phyloP scores from a whole-genome alignment of 2,329 filamentous ascomycete species.

The Paecilomyces niveus region DNA sequence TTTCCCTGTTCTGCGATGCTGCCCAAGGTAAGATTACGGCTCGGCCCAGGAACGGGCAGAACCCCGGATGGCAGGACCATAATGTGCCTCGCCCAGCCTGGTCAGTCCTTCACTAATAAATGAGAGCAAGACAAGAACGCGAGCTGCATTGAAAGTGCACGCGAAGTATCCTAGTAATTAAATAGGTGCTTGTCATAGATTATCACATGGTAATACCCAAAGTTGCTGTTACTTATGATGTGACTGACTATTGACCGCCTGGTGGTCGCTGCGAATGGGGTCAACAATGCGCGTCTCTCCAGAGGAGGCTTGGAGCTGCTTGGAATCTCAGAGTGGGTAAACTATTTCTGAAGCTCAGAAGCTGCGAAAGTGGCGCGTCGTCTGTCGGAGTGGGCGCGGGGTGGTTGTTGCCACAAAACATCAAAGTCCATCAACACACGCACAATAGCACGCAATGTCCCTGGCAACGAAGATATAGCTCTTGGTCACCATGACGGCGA shows the following conservation, averaged over 20 bases:
- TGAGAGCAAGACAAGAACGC: background rate
- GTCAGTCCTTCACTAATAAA: background rate
- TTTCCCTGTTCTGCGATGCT: conserved; percentile 8
- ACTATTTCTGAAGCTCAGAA: background rate
- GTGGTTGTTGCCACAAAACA: background rate
- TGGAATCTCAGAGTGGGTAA: background rate
- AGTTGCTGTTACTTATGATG: background rate
- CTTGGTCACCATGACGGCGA: background rate
- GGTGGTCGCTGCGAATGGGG: background rate
- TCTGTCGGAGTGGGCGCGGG: background rate
- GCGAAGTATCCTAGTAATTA: background rate
- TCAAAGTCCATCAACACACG: background rate
- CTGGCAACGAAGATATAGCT: background rate
- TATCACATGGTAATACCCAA: background rate
- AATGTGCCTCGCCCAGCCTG: background rate
- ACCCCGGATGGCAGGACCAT: background rate
- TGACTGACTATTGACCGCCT: background rate
- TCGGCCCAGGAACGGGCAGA: conserved; percentile 5
- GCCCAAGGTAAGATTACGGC: conserved; percentile 8
- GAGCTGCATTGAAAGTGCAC: background rate
- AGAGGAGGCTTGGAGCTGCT: background rate
- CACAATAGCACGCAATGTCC: background rate
- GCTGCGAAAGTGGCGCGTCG: background rate
- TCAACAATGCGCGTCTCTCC: background rate
- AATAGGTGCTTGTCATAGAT: background rate